Evolutionary conservation across 768 basidiomycete species (phyloP).

Genomic region (Pleurotus sapidus): DNA sequence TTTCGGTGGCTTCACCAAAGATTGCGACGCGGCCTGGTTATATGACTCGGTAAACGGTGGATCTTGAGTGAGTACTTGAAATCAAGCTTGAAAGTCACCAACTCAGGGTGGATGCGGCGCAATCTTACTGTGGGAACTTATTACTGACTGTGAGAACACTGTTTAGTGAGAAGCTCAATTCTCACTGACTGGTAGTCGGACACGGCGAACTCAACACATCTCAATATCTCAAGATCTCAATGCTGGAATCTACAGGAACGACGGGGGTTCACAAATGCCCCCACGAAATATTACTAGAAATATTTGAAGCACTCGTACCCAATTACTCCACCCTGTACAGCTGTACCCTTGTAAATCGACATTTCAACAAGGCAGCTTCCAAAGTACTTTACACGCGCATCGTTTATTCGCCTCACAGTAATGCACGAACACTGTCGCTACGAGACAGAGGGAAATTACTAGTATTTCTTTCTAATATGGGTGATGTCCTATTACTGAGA

Average conservation of each 20-base stretch:
- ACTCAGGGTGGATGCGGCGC: background rate
- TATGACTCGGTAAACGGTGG: too few species aligned
- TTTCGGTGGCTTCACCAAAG: background rate
- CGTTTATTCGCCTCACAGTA: conserved; percentile 32
- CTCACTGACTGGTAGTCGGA: background rate
- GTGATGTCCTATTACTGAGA: background rate
- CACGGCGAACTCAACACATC: background rate
- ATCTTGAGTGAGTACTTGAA: too few species aligned
- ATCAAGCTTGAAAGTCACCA: background rate
- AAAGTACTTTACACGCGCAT: conserved; percentile 43
- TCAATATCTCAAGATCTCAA: background rate
- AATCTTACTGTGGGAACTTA: background rate
- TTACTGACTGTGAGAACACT: background rate
- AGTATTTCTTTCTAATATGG: background rate
- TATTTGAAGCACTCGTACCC: conserved; percentile 28
- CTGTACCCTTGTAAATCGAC: conserved; percentile 43
- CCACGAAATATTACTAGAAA: conserved; percentile 32
- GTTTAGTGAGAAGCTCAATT: too few species aligned
- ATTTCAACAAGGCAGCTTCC: conserved; percentile 43
- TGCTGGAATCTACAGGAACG: background rate
- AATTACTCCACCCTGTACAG: conserved; percentile 33
- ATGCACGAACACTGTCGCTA: conserved; percentile 26
- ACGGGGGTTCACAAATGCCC: background rate
- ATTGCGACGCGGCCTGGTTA: background rate
- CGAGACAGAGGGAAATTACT: conserved; percentile 24